These are phyloP conservation scores for Exidia glandulosa DNA, from an alignment of 768 basidiomycete species.

Conservation along the genomic window DNA sequence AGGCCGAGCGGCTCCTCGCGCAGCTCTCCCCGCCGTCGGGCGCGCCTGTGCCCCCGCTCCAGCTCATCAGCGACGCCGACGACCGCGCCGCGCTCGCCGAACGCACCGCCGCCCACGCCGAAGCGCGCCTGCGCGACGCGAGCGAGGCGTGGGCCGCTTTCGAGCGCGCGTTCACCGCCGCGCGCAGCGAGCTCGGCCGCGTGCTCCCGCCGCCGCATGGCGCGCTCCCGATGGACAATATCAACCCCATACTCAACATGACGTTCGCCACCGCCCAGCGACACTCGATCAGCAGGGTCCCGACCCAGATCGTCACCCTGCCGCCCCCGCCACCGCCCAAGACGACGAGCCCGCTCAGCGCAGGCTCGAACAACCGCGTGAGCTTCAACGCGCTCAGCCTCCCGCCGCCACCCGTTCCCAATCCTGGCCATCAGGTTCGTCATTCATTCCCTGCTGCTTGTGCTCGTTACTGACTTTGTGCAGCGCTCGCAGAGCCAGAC, in stretches of 20 bases:
- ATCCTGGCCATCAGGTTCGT: too few relatives aligned
- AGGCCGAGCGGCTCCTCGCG: slow-evolving; percentile 39
- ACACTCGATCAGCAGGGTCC: too few relatives aligned
- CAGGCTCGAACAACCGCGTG: too few relatives aligned
- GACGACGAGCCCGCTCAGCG: slow-evolving; percentile 4
- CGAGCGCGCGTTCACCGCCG: slow-evolving; percentile 31
- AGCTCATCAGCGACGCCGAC: slow-evolving; percentile 35
- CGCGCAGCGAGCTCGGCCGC: slow-evolving; percentile 33
- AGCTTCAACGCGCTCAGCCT: too few relatives aligned
- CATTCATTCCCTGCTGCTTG: too few relatives aligned
- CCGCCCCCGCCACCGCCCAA: slow-evolving; percentile 14
- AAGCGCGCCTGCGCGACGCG: slow-evolving; percentile 32
- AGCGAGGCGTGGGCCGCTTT: slow-evolving; percentile 42
- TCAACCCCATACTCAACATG: slow-evolving; percentile 9
- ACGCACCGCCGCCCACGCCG: slow-evolving; percentile 42
- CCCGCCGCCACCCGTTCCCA: neutral
- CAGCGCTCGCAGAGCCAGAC: too few relatives aligned
- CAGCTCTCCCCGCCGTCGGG: slow-evolving; percentile 10
- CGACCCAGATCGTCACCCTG: slow-evolving; percentile 14
- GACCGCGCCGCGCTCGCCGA: slow-evolving; percentile 40
- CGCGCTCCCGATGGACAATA: slow-evolving; percentile 4
- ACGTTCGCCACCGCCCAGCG: too few relatives aligned
- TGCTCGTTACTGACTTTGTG: too few relatives aligned
- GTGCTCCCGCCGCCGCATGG: slow-evolving; percentile 11
- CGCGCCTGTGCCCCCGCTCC: slow-evolving; percentile 16